These are phyloP conservation scores for Neurospora sublineolata DNA, from an alignment of 495 filamentous ascomycete genomes.

Conservation along the genomic window DNA sequence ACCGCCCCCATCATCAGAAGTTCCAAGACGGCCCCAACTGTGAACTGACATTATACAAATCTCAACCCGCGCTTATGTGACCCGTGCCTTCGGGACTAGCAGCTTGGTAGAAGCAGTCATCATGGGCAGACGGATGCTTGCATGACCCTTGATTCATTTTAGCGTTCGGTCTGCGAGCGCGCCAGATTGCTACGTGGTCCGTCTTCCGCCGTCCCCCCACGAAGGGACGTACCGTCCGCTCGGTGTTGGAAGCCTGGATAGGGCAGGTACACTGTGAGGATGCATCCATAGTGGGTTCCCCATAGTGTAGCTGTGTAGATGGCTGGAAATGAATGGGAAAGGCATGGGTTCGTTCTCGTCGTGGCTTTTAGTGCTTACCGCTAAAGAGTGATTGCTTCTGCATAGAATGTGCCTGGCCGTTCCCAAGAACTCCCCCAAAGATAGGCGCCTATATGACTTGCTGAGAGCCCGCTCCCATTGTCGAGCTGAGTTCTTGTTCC, in stretches of 20 bases:
- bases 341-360: background rate
- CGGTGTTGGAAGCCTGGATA: too few relatives aligned
- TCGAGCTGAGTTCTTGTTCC: background rate
- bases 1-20: background rate
- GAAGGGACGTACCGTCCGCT: too few relatives aligned
- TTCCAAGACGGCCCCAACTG: background rate
- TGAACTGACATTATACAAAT: background rate
- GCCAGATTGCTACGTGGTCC: background rate
- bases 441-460: background rate
- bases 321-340: too few relatives aligned
- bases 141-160: background rate
- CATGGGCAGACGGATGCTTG: background rate
- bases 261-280: too few relatives aligned
- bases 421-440: background rate
- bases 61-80: background rate
- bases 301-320: too few relatives aligned
- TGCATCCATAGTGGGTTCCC: too few relatives aligned
- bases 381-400: background rate
- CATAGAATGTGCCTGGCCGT: background rate
- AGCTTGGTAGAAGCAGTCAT: too few relatives aligned
- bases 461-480: background rate
- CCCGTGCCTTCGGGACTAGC: background rate
- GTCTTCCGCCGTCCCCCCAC: too few relatives aligned
- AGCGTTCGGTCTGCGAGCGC: background rate
- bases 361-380: background rate